Percentiles rank a stretch among this genome's conserved stretches.
Evolutionary conservation across 768 basidiomycete genomes (phyloP).

Genomic region (Tylopilus subfusipes): DNA sequence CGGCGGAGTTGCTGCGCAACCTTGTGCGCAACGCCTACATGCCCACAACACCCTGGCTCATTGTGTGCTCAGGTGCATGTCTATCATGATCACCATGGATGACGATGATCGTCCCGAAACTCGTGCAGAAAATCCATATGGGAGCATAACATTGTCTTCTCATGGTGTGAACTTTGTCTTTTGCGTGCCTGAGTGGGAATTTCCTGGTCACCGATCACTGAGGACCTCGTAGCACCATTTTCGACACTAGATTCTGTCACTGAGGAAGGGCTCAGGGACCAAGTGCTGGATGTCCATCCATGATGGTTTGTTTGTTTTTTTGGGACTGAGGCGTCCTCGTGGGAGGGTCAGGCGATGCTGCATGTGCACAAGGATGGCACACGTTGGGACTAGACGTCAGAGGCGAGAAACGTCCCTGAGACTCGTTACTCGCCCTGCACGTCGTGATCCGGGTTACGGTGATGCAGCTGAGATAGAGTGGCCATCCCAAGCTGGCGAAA

Average conservation of each 20-base stretch:
- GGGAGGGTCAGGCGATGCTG: constrained; percentile 10
- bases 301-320: not conserved
- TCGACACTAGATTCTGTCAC: no score
- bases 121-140: constrained; percentile 2
- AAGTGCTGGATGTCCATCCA: not conserved
- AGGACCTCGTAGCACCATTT: not conserved
- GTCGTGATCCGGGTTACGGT: constrained; percentile 11
- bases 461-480: not conserved
- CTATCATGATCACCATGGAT: not conserved
- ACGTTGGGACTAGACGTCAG: not conserved
- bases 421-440: not conserved
- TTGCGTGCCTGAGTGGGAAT: not conserved
- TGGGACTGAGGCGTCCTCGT: constrained; percentile 3
- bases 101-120: constrained; percentile 7
- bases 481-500: not conserved
- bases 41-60: no score
- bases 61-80: not conserved
- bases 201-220: constrained; percentile 4
- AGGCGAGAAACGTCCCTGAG: constrained; percentile 7
- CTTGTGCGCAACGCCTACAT: no score
- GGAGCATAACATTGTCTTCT: not conserved
- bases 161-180: not conserved
- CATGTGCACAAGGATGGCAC: not conserved
- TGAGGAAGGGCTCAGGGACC: constrained; percentile 6
- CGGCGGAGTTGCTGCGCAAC: not conserved